Evolutionary conservation across 1,284 basidiomycete genomes (phyloP), one percentile per base, ranked within the genome.

Genomic region (Naganishia sp.): DNA sequence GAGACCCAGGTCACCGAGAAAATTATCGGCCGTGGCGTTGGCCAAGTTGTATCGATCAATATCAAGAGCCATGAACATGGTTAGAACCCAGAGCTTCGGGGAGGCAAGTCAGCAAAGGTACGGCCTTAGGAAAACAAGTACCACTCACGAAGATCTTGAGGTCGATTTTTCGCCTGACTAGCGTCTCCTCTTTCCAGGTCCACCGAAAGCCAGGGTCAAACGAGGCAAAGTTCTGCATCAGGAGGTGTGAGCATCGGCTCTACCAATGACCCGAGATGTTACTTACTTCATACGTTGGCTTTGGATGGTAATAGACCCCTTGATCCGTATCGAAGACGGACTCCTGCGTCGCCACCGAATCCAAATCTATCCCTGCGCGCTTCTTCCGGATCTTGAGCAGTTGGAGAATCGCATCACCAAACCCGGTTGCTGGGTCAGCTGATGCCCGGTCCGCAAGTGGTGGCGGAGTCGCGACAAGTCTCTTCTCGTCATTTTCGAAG

Each of bases 141-240:
- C 18, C 6, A 69, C 70, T 50, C 52, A 67, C 60, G 83, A 87
- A 85, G 69, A 89, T 85, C 42, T 83, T 81, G 69, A 80, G 77
- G 76, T 88, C 87, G 23, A 88, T 83, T 72, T 85, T 87, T 61
- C 87, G 83, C 13, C 86, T 77, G 6, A 87, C 66, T 60, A 84
- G 84, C 72, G 77, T 80, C 75, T 90, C 88, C 72, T 90, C 88
- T 39, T 83, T 75, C 73, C 83, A 83, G 0, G 87, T 89, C 88
- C 88, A 90, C 5, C 88, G 82, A 32, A 85, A 86, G 15, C 80
- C 75, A 0, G 85, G 84, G 71, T 90, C 85, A 70, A 90, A 89
- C 9, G 70, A 70, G 0, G 55, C 67, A 50, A 70, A 63, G 31
- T 73, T 74, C 63, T 73, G 68, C 57, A 67, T 71, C 18, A 32